phyloP scores from a whole-genome alignment of 2,329 filamentous ascomycete genomes.

The Colletotrichum sp. region DNA sequence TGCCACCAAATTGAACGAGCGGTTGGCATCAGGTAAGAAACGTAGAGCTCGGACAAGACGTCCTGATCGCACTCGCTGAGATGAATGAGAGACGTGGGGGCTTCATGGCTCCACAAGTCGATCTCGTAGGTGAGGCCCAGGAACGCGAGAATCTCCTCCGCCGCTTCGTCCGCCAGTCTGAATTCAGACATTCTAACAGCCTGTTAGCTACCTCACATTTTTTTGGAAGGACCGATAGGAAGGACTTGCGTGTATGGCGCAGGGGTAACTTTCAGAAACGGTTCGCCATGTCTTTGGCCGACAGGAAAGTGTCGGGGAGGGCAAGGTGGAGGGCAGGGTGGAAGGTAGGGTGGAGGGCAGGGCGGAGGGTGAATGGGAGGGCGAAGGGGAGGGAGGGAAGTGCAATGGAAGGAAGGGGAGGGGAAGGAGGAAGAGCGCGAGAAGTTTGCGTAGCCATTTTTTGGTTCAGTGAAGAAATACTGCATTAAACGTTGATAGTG shows the following conservation, averaged over 20 bases:
- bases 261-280: not conserved
- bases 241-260: not conserved
- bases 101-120: not conserved
- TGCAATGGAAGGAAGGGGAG: not conserved
- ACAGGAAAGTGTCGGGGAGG: not conserved
- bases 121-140: conserved; percentile 3
- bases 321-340: not conserved
- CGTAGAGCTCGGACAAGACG: not conserved
- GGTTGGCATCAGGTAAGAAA: not conserved
- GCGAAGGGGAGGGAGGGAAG: not conserved
- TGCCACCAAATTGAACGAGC: conserved; percentile 8
- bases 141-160: not conserved
- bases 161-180: not conserved
- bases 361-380: not conserved
- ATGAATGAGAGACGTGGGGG: not conserved
- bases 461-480: not conserved
- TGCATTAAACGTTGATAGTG: not conserved
- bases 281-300: not conserved
- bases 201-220: not conserved
- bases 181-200: not conserved
- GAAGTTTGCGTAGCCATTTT: not conserved
- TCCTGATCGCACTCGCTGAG: not conserved
- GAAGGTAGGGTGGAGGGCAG: not conserved
- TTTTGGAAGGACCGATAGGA: not conserved
- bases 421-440: not conserved